These are phyloP conservation scores for Scheffersomyces lignicola DNA, from an alignment of 1,139 yeast genomes.

Conservation along the genomic window DNA sequence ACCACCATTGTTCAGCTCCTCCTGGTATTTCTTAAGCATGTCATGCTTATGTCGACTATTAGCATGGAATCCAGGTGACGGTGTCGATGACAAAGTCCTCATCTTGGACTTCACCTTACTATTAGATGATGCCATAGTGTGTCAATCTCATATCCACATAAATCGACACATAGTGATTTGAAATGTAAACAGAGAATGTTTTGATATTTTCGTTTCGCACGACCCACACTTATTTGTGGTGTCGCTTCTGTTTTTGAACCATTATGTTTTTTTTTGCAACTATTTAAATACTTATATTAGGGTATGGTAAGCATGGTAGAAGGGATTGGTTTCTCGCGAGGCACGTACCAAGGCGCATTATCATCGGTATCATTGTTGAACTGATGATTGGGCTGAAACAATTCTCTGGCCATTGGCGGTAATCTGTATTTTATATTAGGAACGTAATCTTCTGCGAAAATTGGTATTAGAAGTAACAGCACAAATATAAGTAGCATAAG, in stretches of 20 bases:
- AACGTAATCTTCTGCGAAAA: constrained; percentile 26
- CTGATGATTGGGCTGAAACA: constrained; percentile 59
- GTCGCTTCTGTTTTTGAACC: background rate
- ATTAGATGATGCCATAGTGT: background rate
- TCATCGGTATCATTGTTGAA: constrained; percentile 58
- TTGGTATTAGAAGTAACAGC: constrained; percentile 23
- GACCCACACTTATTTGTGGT: background rate
- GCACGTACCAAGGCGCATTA: constrained; percentile 24
- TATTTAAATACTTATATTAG: constrained; percentile 3
- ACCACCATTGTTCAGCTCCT: constrained; percentile 11
- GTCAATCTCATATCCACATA: background rate
- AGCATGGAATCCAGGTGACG: background rate
- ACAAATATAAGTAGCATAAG: constrained; percentile 15
- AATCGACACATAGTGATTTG: background rate
- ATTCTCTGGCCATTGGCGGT: constrained; percentile 26
- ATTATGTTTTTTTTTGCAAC: background rate
- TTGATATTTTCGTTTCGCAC: constrained; percentile 1
- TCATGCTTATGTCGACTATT: constrained; percentile 6
- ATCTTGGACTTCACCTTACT: background rate
- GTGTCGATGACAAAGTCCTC: constrained; percentile 1
- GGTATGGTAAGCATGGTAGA: constrained; percentile 12
- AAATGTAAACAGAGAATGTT: constrained; percentile 4
- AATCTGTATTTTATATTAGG: constrained; percentile 17
- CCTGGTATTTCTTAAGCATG: constrained; percentile 19
- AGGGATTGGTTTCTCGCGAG: constrained; percentile 17